These are phyloP conservation scores for Aegilops tauschii DNA, from an alignment of 176 grass and related monocot species.

Conservation along the genomic window DNA sequence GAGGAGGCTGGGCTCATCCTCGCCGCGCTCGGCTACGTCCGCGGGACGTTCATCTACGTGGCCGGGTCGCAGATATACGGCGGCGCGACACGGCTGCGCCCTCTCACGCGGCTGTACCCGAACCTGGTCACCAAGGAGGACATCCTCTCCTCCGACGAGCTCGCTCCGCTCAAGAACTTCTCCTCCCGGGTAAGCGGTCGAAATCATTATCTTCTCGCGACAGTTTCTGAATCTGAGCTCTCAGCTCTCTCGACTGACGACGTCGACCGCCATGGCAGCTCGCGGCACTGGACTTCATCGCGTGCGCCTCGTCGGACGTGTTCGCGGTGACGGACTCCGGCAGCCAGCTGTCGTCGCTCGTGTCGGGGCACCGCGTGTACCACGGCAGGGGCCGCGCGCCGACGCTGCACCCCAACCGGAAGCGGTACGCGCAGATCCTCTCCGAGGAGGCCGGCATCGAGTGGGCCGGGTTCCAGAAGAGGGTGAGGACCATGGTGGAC, in stretches of 20 bases:
- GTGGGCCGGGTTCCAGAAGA: constrained; percentile 62
- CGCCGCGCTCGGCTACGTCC: constrained; percentile 67
- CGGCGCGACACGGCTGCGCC: constrained; percentile 60
- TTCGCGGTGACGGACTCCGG: constrained; percentile 96
- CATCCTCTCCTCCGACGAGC: constrained; percentile 72
- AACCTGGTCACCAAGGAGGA: constrained; percentile 92
- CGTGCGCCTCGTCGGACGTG: constrained; percentile 80
- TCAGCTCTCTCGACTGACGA: too few relatives aligned
- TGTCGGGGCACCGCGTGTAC: constrained; percentile 83
- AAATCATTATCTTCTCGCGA: background rate
- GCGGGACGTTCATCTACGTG: constrained; percentile 77
- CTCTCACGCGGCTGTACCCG: constrained; percentile 77
- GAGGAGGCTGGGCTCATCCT: constrained; percentile 85
- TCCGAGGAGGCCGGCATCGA: constrained; percentile 49
- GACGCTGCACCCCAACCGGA: constrained; percentile 84
- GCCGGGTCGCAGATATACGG: constrained; percentile 88
- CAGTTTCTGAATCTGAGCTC: background rate
- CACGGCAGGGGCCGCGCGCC: constrained; percentile 72
- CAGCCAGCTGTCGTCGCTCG: constrained; percentile 93
- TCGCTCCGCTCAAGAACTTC: constrained; percentile 69
- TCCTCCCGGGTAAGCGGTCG: constrained; percentile 58
- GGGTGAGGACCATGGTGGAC: constrained; percentile 81
- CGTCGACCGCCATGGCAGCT: constrained; percentile 38
- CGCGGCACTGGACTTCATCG: constrained; percentile 88
- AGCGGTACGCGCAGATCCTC: constrained; percentile 72